Evolutionary conservation across 495 filamentous ascomycete genomes (phyloP), one percentile per base, ranked within the genome.

Genomic region (Aspergillus indologenus): DNA sequence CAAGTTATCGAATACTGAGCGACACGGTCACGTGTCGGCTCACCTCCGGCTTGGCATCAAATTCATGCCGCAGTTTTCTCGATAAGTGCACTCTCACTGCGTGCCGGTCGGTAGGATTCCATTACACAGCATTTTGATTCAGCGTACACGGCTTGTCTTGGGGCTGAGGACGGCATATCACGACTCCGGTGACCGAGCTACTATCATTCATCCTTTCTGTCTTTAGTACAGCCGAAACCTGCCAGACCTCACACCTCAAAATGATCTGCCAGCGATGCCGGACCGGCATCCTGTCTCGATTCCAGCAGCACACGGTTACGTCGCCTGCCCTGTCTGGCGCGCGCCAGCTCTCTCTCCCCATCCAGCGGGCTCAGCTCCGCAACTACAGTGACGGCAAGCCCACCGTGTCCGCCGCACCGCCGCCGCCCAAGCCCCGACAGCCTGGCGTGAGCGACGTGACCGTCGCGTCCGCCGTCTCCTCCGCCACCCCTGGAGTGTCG

Each of bases 251-350:
- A 29, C 40, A 29, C 40, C 44, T 43, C 60, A 72, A 53, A 49
- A 81, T 81, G 77, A 79, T 80, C 50, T 82, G 79, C 71, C 71
- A 71, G 68, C 74, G 72, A 57, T 82, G 79, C 65, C 71, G 75
- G 40, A 71, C 71, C 21, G 71, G 66, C 59, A 71, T 80, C 46
- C 64, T 79, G 46, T 72, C 71, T 43, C 75, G 74, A 54, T 62
- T 75, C 9, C 71, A 72, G 57, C 65, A 70, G 56, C 68, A 69
- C 43, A 58, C 67, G 24, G 52, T 69, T 53, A 57, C 65, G 50
- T 68, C 63, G 68, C 64, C 68, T 47, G 61, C 65, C 65, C 66
- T 70, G 64, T 65, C 64, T 65, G 58, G 51, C 9, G 63, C 63
- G 20, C 72, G 68, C 60, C 68, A 67, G 55, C 55, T 68, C 40